Evolutionary conservation across 1,284 basidiomycete genomes (phyloP), one percentile per base, ranked within the genome.

Genomic region (Amylostereum areolatum): DNA sequence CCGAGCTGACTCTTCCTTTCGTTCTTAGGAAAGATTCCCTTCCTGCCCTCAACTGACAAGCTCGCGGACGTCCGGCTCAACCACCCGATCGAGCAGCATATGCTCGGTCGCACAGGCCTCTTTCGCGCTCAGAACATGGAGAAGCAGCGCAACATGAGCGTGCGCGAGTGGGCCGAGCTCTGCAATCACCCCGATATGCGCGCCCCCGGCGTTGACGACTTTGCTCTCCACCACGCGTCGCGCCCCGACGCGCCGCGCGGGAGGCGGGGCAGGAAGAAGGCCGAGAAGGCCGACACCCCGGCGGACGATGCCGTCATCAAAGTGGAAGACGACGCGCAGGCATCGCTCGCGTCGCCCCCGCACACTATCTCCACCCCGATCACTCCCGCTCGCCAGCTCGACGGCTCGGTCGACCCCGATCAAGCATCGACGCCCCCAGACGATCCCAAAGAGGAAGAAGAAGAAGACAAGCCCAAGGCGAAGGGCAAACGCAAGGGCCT

Each of bases 51-150:
- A 76, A 77, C 25, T n/a, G 72, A 79, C 28, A 81, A 85, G 52
- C 74, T 97, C 25, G 71, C 74, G n/a, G 61, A 75, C 8, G 81
- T 96, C 54, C 84, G 81, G 66, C 85, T 97, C 54, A 84, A 81
- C 66, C 79, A 80, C 27, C 92, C 94, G 1, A 97, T 97, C 55
- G 91, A 94, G 64, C 95, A 97, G 65, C 82, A 86, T 63, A 92
- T 97, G 83, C 69, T 86, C 41, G 95, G 95, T 8, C 76, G 81
- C 37, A 81, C 81, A 6, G 94, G 94, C 5, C 75, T 95, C 4
- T 97, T 92, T 64, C 81, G 89, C n/a, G 86, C 92, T 59, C 83
- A 90, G 67, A 97, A 97, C 64, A 77, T 97, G 57, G 92, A 93
- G 71, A 92, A 90, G 64, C 82, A 90, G 53, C 85, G 84, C 58